Evolutionary conservation across 2,329 filamentous ascomycete species (phyloP), one percentile per base, ranked within the genome.

Genomic region (Hypoxylon sp.): DNA sequence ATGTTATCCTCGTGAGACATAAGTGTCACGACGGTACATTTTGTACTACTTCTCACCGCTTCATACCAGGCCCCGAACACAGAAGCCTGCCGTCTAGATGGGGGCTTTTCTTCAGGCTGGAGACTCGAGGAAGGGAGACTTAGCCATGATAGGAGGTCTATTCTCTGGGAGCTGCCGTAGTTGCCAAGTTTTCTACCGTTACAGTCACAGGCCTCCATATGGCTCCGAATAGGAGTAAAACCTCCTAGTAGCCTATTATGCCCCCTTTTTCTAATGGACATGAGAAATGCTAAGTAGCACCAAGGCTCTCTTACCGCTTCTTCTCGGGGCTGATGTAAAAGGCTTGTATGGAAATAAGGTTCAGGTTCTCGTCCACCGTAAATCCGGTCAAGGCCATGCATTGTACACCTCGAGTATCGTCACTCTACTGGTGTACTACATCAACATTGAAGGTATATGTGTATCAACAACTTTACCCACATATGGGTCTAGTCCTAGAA

Each of bases 31-130:
- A 64, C 64, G 67, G 63, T 61, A 54, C 57, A 50, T 31, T 54
- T 61, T 60, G 67, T 67, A 37, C 47, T 44, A 64, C 59, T 63
- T 42, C 59, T 70, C 63, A 70, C 67, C 67, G 67, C 67, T 61
- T 61, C 61, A 66, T 52, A 58, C 50, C 59, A 51, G 55, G 60
- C 46, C 67, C 48, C 54, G 50, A 39, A n/a, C 47, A 53, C 63
- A 35, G 35, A 22, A 35, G 48, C 24, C n/a, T 33, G 14, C 24
- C 31, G 5, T 48, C 14, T 47, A 33, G 42, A 50, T 51, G 52
- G 29, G 42, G 39, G 46, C 31, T 42, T 37, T 37, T 35, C 29
- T 24, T 33, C 44, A 54, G n/a, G 33, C 52, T 42, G 44, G 46
- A 46, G 50, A 39, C 44, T 48, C 46, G 57, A 52, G 19, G 51